These are phyloP conservation scores for Phytophthora pinifolia DNA, from an alignment of 352 stramenopile genomes.

Conservation along the genomic window DNA sequence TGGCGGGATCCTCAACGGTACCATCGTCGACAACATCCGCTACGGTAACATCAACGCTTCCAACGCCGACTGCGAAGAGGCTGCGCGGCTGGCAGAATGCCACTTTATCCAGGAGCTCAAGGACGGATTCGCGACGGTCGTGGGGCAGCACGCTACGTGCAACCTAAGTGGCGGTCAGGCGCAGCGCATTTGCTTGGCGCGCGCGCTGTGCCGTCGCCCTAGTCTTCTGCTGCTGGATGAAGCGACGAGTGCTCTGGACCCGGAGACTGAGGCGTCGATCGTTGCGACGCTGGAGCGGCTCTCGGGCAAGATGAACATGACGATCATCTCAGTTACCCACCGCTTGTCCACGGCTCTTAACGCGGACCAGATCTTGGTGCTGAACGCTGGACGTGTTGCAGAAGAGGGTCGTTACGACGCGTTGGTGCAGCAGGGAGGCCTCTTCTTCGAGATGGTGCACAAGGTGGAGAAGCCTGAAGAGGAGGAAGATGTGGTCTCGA, in stretches of 20 bases:
- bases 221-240: slow-evolving; percentile 84
- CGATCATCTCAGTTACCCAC: slow-evolving; percentile 89
- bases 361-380: slow-evolving; percentile 79
- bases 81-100: slow-evolving; percentile 77
- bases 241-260: slow-evolving; percentile 85
- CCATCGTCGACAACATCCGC: slow-evolving; percentile 88
- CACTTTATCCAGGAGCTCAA: slow-evolving; percentile 84
- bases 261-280: slow-evolving; percentile 85
- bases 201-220: slow-evolving; percentile 76
- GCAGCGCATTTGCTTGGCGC: slow-evolving; percentile 84
- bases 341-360: slow-evolving; percentile 82
- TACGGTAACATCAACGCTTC: slow-evolving; percentile 76
- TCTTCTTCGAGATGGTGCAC: slow-evolving; percentile 89
- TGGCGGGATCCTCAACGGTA: slow-evolving; percentile 84
- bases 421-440: slow-evolving; percentile 60
- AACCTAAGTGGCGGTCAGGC: slow-evolving; percentile 86
- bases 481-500: slow-evolving; percentile 33
- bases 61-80: slow-evolving; percentile 81
- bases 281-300: slow-evolving; percentile 80
- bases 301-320: slow-evolving; percentile 87
- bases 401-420: slow-evolving; percentile 80
- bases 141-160: slow-evolving; percentile 86
- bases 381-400: slow-evolving; percentile 73
- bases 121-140: slow-evolving; percentile 80
- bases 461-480: slow-evolving; percentile 62